phyloP scores from a whole-genome alignment of 1,139 yeast species.

The Scheffersomyces lignicola region DNA sequence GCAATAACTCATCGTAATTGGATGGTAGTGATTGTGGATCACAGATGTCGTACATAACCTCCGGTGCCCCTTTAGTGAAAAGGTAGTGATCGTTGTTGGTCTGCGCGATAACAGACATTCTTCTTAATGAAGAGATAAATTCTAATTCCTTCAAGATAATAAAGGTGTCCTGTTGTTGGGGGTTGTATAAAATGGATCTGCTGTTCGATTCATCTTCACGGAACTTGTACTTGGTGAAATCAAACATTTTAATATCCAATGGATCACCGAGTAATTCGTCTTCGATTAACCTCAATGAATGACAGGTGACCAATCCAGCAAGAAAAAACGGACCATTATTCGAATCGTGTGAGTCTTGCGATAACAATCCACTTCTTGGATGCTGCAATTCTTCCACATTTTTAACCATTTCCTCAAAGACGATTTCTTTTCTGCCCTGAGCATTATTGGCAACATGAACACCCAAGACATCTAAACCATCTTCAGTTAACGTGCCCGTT shows the following conservation, averaged over 20 bases:
- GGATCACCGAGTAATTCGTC: conserved; percentile 90
- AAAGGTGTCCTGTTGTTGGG: conserved; percentile 32
- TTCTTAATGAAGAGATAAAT: conserved; percentile 76
- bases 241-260: conserved; percentile 88
- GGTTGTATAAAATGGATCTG: conserved; percentile 27
- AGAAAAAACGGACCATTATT: conserved; percentile 37
- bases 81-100: conserved; percentile 40
- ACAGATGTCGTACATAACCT: conserved; percentile 84
- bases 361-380: conserved; percentile 4
- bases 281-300: conserved; percentile 78
- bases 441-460: conserved; percentile 65
- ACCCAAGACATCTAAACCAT: conserved; percentile 91
- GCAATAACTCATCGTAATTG: conserved; percentile 71
- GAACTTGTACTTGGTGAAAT: conserved; percentile 75
- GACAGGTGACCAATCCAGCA: conserved; percentile 78
- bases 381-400: conserved; percentile 25
- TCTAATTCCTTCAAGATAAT: conserved; percentile 75
- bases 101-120: conserved; percentile 83
- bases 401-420: conserved; percentile 47
- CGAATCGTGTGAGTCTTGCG: conserved; percentile 18
- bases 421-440: conserved; percentile 48
- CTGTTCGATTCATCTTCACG: conserved; percentile 55
- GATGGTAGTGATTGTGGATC: conserved; percentile 66
- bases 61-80: conserved; percentile 96
- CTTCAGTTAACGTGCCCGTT: conserved; percentile 96